A percentile compares a stretch with the other conserved stretches of the same genome.
Evolutionary conservation across 2,329 filamentous ascomycete genomes (phyloP).

Genomic region (Geosmithia morbida): DNA sequence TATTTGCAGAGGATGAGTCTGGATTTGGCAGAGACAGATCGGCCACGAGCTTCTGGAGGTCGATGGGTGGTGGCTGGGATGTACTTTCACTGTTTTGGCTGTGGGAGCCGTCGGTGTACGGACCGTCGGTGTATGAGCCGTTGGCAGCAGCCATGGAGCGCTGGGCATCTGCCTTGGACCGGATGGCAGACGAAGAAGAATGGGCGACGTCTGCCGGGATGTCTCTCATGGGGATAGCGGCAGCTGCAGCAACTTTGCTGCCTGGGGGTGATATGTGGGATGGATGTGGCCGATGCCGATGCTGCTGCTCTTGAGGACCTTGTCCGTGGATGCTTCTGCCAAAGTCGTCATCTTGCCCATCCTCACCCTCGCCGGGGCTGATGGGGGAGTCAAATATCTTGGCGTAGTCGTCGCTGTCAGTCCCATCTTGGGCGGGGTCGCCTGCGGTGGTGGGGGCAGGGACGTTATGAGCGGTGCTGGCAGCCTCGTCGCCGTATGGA

Average conservation of each 20-base stretch:
- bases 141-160: slow-evolving; percentile 5
- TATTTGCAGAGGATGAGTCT: slow-evolving; percentile 9
- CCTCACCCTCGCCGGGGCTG: slow-evolving; percentile 14
- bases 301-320: neutral
- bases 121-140: neutral
- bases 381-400: slow-evolving; percentile 35
- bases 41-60: slow-evolving; percentile 25
- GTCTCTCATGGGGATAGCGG: slow-evolving; percentile 19
- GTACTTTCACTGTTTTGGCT: neutral
- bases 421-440: slow-evolving; percentile 10
- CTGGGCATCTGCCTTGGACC: slow-evolving; percentile 10
- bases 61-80: slow-evolving; percentile 12
- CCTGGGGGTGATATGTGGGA: slow-evolving; percentile 13
- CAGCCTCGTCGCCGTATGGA: slow-evolving; percentile 24
- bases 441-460: slow-evolving; percentile 8
- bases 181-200: slow-evolving; percentile 11
- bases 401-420: slow-evolving; percentile 32
- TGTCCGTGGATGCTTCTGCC: neutral
- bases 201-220: slow-evolving; percentile 14
- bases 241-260: slow-evolving; percentile 23
- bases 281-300: too few species aligned
- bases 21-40: slow-evolving; percentile 20
- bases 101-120: slow-evolving; percentile 5
- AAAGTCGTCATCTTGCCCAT: neutral
- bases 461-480: slow-evolving; percentile 1